Base-by-base conservation (phyloP, 2,329 filamentous ascomycete genomes). In the Arthroderma sp. region DNA sequence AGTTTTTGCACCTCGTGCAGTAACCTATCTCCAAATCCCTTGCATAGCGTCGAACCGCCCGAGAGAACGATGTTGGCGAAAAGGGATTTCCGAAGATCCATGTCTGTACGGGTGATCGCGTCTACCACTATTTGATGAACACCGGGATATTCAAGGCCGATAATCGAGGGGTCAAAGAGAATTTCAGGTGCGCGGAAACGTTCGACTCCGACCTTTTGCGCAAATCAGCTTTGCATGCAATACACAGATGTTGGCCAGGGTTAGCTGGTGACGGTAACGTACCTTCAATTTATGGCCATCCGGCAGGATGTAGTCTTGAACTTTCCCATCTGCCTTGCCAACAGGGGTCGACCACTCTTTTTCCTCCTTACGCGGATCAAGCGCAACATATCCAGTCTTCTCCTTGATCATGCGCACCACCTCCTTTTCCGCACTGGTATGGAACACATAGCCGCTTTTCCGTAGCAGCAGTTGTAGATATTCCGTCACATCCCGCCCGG, bases 81-180 rank as follows among this genome's bases (percentile, higher is more conserved):
- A 22, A 98, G 73, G 11, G 85, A 78, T 65, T 96, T 96, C 53
- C 91, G 83, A 45, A 98, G 75, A 67, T 98, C 91, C 64, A 98
- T 80, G 64, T 98, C 91, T 29, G 89, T 95, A 52, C 89, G 78
- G 63, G 83, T 87, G 64, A 98, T 98, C 43, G 91, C 80, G 60
- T 98, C 91, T 44, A 95, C 88, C 32, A 98, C 86, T 51, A 98
- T 95, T 66, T 98, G 91, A 66, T 98, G 91, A 45, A 98, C 83
- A 49, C 91, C 91, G 4, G 87, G 86, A 68, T 95, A 98, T 68
- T 98, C 91, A 43, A 94, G 80, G 7, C 91, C 87, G 56, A 98
- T 94, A 56, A 98, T 82, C 60, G 96, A 91, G 3, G 91, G 91
- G 57, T 96, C 89, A 65, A 98, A 98, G 29, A 98, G 76, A 55